Percentiles rank a stretch among this genome's conserved stretches.
Conservation (phyloP, 345 rosid species). For the Ceriops decandra region DNA sequence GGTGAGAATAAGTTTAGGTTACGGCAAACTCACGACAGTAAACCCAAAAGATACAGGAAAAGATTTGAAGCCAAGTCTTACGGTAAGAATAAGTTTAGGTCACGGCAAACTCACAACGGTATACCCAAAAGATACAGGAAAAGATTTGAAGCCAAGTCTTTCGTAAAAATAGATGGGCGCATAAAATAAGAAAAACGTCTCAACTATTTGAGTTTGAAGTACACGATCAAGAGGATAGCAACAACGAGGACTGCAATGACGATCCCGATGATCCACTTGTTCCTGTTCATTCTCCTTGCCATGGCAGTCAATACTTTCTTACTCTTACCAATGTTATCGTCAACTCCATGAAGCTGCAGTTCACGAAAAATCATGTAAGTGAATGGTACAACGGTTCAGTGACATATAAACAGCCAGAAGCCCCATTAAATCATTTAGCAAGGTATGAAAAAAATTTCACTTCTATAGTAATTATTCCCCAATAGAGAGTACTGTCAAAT, state of each 20-base stretch:
- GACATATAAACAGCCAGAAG: too few relatives aligned
- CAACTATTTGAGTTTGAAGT: slow-evolving; percentile 61
- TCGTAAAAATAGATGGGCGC: too few relatives aligned
- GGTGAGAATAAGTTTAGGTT: too few relatives aligned
- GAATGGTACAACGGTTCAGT: too few relatives aligned
- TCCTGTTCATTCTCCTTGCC: slow-evolving; percentile 77
- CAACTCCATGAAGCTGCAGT: slow-evolving; percentile 87
- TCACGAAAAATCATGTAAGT: too few relatives aligned
- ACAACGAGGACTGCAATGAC: slow-evolving; percentile 52
- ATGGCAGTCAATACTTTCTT: slow-evolving; percentile 75
- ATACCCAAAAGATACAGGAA: not conserved
- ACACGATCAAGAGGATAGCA: slow-evolving; percentile 54
- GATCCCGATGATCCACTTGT: slow-evolving; percentile 80
- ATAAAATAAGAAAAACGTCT: not conserved
- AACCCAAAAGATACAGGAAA: not conserved
- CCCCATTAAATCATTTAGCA: not conserved
- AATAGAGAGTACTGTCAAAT: too few relatives aligned
- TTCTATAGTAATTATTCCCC: too few relatives aligned
- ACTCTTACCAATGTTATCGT: slow-evolving; percentile 81
- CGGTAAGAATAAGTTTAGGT: too few relatives aligned
- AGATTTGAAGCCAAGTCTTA: not conserved
- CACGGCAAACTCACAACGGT: not conserved
- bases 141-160: not conserved
- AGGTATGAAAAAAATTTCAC: not conserved
- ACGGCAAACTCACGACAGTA: not conserved